Conservation (phyloP, 2,329 filamentous ascomycete genomes). For the Penicillium sp. region DNA sequence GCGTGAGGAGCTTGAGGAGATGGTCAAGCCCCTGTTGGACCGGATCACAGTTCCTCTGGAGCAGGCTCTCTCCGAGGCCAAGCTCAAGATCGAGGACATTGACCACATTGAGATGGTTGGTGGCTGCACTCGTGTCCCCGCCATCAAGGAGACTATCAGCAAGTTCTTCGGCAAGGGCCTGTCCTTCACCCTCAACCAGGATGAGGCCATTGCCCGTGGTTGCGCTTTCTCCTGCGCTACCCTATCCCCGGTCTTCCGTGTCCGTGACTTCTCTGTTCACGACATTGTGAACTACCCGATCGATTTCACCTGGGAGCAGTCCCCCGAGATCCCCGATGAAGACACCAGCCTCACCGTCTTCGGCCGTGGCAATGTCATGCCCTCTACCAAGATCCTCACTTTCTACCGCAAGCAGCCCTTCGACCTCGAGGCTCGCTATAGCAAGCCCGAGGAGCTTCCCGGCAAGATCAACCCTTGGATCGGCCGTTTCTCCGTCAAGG, state of each 20-base stretch:
- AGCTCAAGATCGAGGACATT: conserved; percentile 85
- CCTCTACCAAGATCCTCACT: conserved; percentile 97
- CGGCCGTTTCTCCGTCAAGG: conserved; percentile 95
- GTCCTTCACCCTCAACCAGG: conserved; percentile 96
- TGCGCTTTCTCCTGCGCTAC: conserved; percentile 98
- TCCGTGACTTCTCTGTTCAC: conserved; percentile 95
- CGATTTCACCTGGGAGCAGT: conserved; percentile 99
- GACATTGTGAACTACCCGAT: conserved; percentile 98
- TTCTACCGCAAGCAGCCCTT: conserved; percentile 99
- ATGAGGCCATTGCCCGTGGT: conserved; percentile 92
- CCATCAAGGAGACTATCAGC: conserved; percentile 85
- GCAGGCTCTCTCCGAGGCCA: conserved; percentile 89
- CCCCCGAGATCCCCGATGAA: conserved; percentile 94
- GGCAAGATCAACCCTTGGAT: conserved; percentile 94
- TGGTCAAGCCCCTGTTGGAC: conserved; percentile 77
- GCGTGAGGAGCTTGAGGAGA: conserved; percentile 86
- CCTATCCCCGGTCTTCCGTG: conserved; percentile 93
- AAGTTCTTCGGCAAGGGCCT: conserved; percentile 87
- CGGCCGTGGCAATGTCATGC: conserved; percentile 93
- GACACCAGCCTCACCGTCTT: conserved; percentile 97
- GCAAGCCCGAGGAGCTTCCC: conserved; percentile 77
- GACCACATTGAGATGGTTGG: conserved; percentile 90
- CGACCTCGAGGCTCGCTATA: conserved; percentile 91
- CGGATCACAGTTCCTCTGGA: conserved; percentile 72
- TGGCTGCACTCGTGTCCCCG: conserved; percentile 87